These are phyloP conservation scores for Sanguinoderma infundibulare DNA, from an alignment of 1,284 basidiomycete genomes.

Conservation along the genomic window DNA sequence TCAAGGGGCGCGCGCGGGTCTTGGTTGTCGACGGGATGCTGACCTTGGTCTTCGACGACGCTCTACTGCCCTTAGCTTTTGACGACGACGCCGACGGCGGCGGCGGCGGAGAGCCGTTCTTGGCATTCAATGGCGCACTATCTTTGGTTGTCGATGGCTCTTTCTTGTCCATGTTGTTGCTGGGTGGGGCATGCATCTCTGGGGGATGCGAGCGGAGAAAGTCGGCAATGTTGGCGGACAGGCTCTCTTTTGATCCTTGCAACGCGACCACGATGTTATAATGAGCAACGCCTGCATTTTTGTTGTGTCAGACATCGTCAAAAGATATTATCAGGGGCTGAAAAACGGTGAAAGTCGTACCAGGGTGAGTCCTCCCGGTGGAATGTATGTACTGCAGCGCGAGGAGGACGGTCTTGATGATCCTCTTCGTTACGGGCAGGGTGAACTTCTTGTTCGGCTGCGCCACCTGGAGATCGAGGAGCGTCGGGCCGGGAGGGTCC, in stretches of 20 bases:
- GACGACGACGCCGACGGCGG: no score
- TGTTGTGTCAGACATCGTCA: no score
- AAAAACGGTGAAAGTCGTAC: neutral
- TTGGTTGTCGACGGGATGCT: no score
- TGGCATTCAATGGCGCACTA: no score
- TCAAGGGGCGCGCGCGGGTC: no score
- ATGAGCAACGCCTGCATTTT: neutral
- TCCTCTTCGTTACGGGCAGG: conserved; percentile 3
- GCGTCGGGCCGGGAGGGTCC: conserved; percentile 3
- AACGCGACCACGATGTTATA: neutral
- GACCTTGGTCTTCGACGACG: no score
- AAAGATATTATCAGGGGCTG: no score
- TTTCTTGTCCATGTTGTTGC: no score
- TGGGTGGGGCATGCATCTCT: neutral
- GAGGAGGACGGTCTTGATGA: conserved; percentile 12
- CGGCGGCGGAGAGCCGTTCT: no score
- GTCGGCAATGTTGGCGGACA: neutral
- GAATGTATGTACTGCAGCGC: conserved; percentile 25
- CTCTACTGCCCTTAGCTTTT: no score
- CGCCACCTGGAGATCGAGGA: conserved; percentile 3
- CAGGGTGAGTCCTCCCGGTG: neutral
- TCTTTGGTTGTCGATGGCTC: no score
- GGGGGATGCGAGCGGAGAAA: neutral
- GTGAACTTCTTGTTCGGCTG: neutral
- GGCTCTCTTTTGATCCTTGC: neutral